phyloP scores from a whole-genome alignment of 257 asterid species.

The Thymus mandschuricus region DNA sequence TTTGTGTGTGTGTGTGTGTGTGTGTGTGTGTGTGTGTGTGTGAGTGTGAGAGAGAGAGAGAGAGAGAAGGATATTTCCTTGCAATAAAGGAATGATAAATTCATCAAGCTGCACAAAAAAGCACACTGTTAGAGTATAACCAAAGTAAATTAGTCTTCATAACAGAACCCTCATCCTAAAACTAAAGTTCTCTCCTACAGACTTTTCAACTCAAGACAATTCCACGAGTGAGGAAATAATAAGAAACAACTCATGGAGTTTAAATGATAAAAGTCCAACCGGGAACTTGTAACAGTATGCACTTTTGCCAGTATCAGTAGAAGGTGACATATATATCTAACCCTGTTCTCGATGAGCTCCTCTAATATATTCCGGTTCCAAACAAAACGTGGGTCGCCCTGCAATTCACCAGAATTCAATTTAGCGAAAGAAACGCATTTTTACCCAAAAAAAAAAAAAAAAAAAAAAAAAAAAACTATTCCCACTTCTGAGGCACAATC shows the following conservation, averaged over 20 bases:
- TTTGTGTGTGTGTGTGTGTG: not conserved
- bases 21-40: not conserved
- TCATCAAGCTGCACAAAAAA: slow-evolving; percentile 85
- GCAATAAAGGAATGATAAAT: slow-evolving; percentile 83
- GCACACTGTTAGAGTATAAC: slow-evolving; percentile 21
- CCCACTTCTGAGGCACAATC: slow-evolving; percentile 18
- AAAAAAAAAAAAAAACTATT: not conserved
- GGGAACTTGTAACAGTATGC: not conserved
- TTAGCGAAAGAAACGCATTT: slow-evolving; percentile 7
- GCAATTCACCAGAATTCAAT: slow-evolving; percentile 44
- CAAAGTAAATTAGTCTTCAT: slow-evolving; percentile 8
- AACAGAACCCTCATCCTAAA: slow-evolving; percentile 18
- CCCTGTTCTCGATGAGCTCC: slow-evolving; percentile 96
- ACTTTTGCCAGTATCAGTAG: slow-evolving; percentile 17
- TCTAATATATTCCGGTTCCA: slow-evolving; percentile 92
- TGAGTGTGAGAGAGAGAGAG: slow-evolving; percentile 7
- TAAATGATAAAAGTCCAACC: slow-evolving; percentile 10
- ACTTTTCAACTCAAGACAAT: slow-evolving; percentile 6
- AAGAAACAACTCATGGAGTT: slow-evolving; percentile 14
- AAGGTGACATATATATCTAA: slow-evolving; percentile 36
- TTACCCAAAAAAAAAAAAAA: slow-evolving; percentile 3
- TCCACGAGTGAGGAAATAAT: slow-evolving; percentile 22
- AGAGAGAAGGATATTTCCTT: slow-evolving; percentile 90
- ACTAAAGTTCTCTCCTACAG: slow-evolving; percentile 7
- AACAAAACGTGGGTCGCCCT: slow-evolving; percentile 96